Evolutionary conservation across 2,329 filamentous ascomycete species (phyloP), one percentile per base, ranked within the genome.

Genomic region (Fusarium brachygibbosum): DNA sequence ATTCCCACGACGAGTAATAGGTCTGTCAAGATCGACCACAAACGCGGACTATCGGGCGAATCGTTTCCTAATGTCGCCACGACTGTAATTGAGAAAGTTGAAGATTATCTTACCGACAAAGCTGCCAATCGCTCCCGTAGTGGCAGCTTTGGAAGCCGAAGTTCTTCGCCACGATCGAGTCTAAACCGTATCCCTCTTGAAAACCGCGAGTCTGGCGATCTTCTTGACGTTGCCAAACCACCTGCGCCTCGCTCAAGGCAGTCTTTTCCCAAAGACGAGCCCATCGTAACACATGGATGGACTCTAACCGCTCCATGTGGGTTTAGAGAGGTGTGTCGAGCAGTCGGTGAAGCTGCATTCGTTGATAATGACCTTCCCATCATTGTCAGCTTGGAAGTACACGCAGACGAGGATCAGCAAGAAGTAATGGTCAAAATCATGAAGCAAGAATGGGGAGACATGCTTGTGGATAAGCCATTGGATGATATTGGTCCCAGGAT

Each of bases 391-490:
- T 85, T 98, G 8, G 96, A 99, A 79, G 93, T 98, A 1, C 95
- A 98, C 78, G 91, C 93, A 16, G 88, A 91, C 64, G 82, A 86
- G 2, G 88, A 92, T 54, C 95, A 98, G 79, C 96, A 99, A 79
- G 89, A 93, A 68, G 86, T 92, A 51, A 98, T 98, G 93, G 94
- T 97, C 13, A 87, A 92, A 58, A 97, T 98, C 68, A 98, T 99
- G 91, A 90, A 90, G 69, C 89, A 97, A 71, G 91, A 93, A 68
- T 99, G 94, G 94, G 87, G 86, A 40, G 90, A 87, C 0, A 81
- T 91, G 73, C 84, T 98, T 8, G 84, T 98, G 13, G 90, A 93
- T 23, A 74, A 81, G 54, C 81, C 81, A 37, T 85, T 81, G 21
- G 83, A 86, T 21, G 80, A 83, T 72, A 82, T 82, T 70, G 77